Evolutionary conservation across 768 basidiomycete genomes (phyloP).

Genomic region (Paxillus ammoniavirescens): DNA sequence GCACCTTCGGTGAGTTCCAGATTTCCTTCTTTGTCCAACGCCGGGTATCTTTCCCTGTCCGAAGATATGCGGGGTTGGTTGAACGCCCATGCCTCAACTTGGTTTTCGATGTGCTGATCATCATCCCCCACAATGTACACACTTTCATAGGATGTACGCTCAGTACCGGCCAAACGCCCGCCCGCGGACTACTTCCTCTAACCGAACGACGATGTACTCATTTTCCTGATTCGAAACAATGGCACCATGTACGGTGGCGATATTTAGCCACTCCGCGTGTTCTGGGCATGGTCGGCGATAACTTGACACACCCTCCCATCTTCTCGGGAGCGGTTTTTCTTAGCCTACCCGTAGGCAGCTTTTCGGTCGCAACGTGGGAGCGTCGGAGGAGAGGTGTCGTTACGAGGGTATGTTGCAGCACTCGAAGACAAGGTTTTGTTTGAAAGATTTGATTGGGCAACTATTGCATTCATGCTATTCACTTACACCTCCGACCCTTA

Average conservation of each 20-base stretch:
- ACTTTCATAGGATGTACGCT: slow-evolving; percentile 64
- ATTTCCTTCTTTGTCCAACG: neutral
- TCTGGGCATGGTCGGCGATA: slow-evolving; percentile 24
- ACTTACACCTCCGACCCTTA: too few relatives aligned
- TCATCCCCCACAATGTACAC: neutral
- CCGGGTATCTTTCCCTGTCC: slow-evolving; percentile 4
- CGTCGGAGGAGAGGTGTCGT: slow-evolving; percentile 7
- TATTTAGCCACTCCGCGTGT: slow-evolving; percentile 22
- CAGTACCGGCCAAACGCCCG: slow-evolving; percentile 80
- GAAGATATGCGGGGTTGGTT: slow-evolving; percentile 27
- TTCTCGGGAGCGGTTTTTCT: slow-evolving; percentile 21
- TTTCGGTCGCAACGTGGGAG: slow-evolving; percentile 22
- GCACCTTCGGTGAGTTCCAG: slow-evolving; percentile 71
- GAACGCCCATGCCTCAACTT: neutral
- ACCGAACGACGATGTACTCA: slow-evolving; percentile 11
- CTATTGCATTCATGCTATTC: neutral
- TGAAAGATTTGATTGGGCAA: slow-evolving; percentile 7
- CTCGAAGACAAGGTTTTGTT: slow-evolving; percentile 31
- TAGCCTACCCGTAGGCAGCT: slow-evolving; percentile 1
- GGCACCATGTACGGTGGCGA: slow-evolving; percentile 17
- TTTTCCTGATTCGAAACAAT: slow-evolving; percentile 16
- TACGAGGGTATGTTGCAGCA: slow-evolving; percentile 25
- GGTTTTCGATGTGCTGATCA: neutral
- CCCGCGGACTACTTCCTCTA: slow-evolving; percentile 87
- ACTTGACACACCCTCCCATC: slow-evolving; percentile 14